These are phyloP conservation scores for Russula foetens DNA, from an alignment of 768 basidiomycete genomes.

Conservation along the genomic window DNA sequence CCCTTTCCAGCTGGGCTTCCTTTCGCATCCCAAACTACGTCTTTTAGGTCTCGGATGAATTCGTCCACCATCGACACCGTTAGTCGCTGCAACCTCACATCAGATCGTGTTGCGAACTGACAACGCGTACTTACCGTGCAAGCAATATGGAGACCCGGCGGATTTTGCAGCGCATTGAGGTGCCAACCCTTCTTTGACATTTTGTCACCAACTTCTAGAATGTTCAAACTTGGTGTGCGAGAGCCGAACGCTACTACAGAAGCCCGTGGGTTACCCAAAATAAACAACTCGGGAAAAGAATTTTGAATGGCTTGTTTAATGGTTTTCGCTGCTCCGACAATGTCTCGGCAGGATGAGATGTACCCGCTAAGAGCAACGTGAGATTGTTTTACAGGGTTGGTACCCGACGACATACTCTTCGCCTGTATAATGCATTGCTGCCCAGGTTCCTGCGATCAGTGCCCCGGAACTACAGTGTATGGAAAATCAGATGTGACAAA, in stretches of 20 bases:
- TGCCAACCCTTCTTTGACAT: conserved; percentile 90
- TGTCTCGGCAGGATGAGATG: conserved; percentile 71
- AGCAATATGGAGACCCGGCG: conserved; percentile 86
- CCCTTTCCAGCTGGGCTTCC: conserved; percentile 60
- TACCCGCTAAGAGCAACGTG: conserved; percentile 56
- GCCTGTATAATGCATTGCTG: conserved; percentile 92
- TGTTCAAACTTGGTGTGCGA: conserved; percentile 41
- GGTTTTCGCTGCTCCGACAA: conserved; percentile 63
- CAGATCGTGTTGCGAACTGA: background rate
- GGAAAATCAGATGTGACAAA: background rate
- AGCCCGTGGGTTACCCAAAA: conserved; percentile 84
- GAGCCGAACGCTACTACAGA: conserved; percentile 88
- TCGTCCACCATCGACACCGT: conserved; percentile 71
- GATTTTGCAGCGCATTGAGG: conserved; percentile 72
- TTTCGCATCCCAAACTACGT: conserved; percentile 66
- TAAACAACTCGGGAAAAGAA: conserved; percentile 74
- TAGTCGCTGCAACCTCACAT: conserved; percentile 45
- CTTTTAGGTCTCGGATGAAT: conserved; percentile 80
- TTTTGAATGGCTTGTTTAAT: conserved; percentile 60
- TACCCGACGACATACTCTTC: conserved; percentile 47
- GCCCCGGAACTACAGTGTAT: conserved; percentile 66
- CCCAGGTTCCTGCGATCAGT: conserved; percentile 92
- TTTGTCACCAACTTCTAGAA: conserved; percentile 84
- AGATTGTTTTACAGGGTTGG: background rate
- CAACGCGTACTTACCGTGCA: conserved; percentile 59